A percentile compares a stretch with the other conserved stretches of the same genome.
Conservation (phyloP, 169 alveolate genomes). For the Ophryocystis elektroscirrha region DNA sequence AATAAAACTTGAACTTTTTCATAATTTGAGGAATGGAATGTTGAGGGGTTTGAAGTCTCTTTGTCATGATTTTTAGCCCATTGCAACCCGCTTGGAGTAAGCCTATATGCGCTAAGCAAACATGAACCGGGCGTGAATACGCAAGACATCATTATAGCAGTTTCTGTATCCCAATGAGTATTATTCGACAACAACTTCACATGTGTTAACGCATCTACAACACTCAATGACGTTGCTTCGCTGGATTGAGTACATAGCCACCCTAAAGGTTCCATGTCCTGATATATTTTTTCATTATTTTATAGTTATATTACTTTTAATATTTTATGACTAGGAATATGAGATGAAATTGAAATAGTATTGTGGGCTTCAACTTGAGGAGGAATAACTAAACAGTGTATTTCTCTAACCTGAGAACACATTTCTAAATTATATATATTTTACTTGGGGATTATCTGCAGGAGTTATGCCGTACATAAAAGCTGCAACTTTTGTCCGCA, state of each 20-base stretch:
- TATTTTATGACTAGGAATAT: constrained; percentile 60
- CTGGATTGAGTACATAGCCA: constrained; percentile 1
- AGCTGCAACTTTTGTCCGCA: constrained; percentile 90
- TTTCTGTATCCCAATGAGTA: neutral
- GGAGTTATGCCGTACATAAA: constrained; percentile 78
- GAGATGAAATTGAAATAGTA: constrained; percentile 60
- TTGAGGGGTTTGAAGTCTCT: constrained; percentile 20
- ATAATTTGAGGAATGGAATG: constrained; percentile 20
- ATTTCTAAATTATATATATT: neutral
- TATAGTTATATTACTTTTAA: constrained; percentile 5
- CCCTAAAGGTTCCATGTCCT: constrained; percentile 4
- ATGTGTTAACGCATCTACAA: neutral
- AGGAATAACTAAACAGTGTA: constrained; percentile 72
- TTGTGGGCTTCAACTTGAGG: constrained; percentile 94
- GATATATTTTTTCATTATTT: constrained; percentile 4
- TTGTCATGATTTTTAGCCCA: constrained; percentile 61
- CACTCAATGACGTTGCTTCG: neutral
- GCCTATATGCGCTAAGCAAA: neutral
- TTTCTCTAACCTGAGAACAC: constrained; percentile 55
- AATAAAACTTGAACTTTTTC: constrained; percentile 70
- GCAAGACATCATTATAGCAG: neutral
- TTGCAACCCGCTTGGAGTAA: constrained; percentile 34
- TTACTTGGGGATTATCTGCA: constrained; percentile 44
- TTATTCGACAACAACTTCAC: neutral
- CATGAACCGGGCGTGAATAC: neutral